A percentile compares a stretch with the other conserved stretches of the same genome.
phyloP scores from a whole-genome alignment of 345 rosid species.

The Populus alba region DNA sequence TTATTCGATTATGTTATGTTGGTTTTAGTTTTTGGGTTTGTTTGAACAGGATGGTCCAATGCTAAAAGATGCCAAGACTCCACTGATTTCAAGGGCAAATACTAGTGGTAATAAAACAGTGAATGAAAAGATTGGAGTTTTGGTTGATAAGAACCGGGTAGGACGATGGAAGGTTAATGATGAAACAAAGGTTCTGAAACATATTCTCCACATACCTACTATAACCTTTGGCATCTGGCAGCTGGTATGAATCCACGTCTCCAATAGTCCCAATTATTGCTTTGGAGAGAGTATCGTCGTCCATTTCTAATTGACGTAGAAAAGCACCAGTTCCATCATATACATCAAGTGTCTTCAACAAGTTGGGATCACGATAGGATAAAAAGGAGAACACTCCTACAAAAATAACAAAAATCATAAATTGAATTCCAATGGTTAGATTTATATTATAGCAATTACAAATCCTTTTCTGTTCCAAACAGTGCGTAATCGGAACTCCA shows the following conservation, averaged over 20 bases:
- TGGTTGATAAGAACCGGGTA: slow-evolving; percentile 45
- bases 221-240: slow-evolving; percentile 98
- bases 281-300: slow-evolving; percentile 79
- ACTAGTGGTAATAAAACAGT: slow-evolving; percentile 12
- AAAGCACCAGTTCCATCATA: slow-evolving; percentile 86
- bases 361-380: slow-evolving; percentile 92
- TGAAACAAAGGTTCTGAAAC: not conserved
- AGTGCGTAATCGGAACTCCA: not conserved
- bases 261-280: slow-evolving; percentile 97
- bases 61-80: slow-evolving; percentile 56
- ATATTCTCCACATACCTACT: slow-evolving; percentile 58
- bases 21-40: not conserved
- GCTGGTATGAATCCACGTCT: slow-evolving; percentile 89
- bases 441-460: not conserved
- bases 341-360: slow-evolving; percentile 80
- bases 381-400: slow-evolving; percentile 79
- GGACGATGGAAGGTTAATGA: slow-evolving; percentile 42
- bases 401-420: slow-evolving; percentile 5
- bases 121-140: slow-evolving; percentile 26
- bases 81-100: slow-evolving; percentile 44
- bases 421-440: slow-evolving; percentile 13
- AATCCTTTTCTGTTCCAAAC: not conserved
- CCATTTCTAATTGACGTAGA: slow-evolving; percentile 74
- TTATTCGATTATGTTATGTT: not conserved
- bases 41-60: slow-evolving; percentile 66